phyloP scores from a whole-genome alignment of 495 filamentous ascomycete species.

The Talaromyces thailandensis region DNA sequence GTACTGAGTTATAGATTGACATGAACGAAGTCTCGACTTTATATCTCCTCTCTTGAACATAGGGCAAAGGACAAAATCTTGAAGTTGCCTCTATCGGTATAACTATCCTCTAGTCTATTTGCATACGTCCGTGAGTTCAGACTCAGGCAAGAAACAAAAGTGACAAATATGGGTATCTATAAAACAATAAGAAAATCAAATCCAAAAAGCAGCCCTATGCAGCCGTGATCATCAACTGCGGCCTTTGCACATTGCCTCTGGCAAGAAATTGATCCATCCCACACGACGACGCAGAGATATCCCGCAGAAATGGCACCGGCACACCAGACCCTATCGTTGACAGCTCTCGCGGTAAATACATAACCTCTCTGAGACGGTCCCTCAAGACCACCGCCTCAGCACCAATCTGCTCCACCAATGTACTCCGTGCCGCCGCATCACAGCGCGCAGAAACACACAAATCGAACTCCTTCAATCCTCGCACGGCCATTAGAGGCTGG shows the following conservation, averaged over 20 bases:
- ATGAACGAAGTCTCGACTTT: background rate
- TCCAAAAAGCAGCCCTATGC: background rate
- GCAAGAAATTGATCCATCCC: background rate
- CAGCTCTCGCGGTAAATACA: constrained; percentile 14
- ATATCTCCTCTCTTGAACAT: background rate
- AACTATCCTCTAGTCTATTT: background rate
- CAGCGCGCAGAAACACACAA: constrained; percentile 30
- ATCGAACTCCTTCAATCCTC: constrained; percentile 26
- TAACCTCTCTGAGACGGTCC: constrained; percentile 18
- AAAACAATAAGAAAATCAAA: background rate
- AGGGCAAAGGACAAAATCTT: background rate
- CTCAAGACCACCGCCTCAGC: constrained; percentile 22
- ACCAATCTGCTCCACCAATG: constrained; percentile 20
- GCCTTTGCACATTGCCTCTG: background rate
- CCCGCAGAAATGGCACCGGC: background rate
- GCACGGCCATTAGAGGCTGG: constrained; percentile 21
- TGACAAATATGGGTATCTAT: background rate
- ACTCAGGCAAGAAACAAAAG: background rate
- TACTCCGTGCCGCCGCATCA: constrained; percentile 20
- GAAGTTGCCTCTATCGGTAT: too few species aligned
- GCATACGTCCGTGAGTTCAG: background rate
- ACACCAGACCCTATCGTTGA: background rate
- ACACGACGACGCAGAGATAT: background rate
- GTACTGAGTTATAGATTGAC: background rate
- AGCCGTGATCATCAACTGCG: background rate